Evolutionary conservation across 495 filamentous ascomycete genomes (phyloP).

Genomic region (Xylaria castorea): DNA sequence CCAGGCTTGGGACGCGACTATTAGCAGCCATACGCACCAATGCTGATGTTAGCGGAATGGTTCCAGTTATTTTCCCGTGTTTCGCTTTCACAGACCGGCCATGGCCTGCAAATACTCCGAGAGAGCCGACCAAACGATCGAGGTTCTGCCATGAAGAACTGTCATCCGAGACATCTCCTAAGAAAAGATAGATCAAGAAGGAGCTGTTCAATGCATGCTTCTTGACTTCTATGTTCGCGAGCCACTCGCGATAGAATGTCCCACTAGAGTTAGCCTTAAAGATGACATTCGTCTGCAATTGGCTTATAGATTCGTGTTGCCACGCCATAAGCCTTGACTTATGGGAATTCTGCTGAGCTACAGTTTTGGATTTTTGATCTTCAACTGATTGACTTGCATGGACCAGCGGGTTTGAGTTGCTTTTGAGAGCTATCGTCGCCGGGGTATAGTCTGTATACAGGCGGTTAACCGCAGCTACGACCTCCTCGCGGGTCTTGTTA

Average conservation of each 20-base stretch:
- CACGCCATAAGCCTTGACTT: conserved; percentile 31
- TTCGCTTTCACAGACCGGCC: conserved; percentile 23
- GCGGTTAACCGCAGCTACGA: conserved; percentile 57
- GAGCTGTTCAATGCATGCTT: conserved; percentile 62
- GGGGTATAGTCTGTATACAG: conserved; percentile 59
- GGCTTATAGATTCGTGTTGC: conserved; percentile 29
- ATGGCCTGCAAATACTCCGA: conserved; percentile 58
- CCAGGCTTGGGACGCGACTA: conserved; percentile 50
- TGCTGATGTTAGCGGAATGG: conserved; percentile 62
- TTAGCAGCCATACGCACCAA: conserved; percentile 51
- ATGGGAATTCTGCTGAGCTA: not conserved
- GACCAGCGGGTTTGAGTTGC: not conserved
- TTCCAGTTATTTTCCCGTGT: conserved; percentile 52
- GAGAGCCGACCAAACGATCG: conserved; percentile 58
- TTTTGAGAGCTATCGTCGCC: conserved; percentile 41
- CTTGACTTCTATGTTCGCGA: conserved; percentile 63
- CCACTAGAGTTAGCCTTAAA: conserved; percentile 37
- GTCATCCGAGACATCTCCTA: conserved; percentile 55
- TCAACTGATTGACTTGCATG: conserved; percentile 9
- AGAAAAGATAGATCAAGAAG: conserved; percentile 66
- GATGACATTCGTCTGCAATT: conserved; percentile 24
- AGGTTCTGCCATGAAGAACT: conserved; percentile 50
- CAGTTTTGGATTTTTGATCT: conserved; percentile 1
- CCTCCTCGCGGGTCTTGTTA: conserved; percentile 39
- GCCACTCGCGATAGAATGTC: conserved; percentile 61